Evolutionary conservation across 2,329 filamentous ascomycete species (phyloP).

Genomic region (Thelonectria rubi): DNA sequence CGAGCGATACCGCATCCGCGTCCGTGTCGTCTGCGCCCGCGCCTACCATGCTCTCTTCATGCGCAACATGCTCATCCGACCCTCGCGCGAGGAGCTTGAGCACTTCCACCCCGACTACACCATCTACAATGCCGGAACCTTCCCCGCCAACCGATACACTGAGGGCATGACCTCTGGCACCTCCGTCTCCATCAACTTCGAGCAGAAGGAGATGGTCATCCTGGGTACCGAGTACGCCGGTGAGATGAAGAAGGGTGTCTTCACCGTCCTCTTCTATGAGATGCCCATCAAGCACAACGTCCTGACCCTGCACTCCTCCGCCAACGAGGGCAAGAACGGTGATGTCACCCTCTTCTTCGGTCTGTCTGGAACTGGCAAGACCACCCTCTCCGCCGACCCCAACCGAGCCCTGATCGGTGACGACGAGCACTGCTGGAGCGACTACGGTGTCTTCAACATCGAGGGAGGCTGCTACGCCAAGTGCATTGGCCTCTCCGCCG

Average conservation of each 20-base stretch:
- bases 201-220: slow-evolving; percentile 99
- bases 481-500: slow-evolving; percentile 94
- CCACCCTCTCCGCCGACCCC: slow-evolving; percentile 94
- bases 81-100: slow-evolving; percentile 88
- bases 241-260: slow-evolving; percentile 87
- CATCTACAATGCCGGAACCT: slow-evolving; percentile 98
- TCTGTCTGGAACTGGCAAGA: slow-evolving; percentile 98
- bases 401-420: slow-evolving; percentile 97
- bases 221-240: slow-evolving; percentile 98
- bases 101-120: slow-evolving; percentile 99
- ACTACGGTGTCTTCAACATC: slow-evolving; percentile 98
- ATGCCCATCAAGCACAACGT: slow-evolving; percentile 99
- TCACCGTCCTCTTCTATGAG: slow-evolving; percentile 99
- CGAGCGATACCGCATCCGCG: slow-evolving; percentile 95
- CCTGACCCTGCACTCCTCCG: slow-evolving; percentile 96
- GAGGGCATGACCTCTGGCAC: slow-evolving; percentile 99
- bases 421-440: slow-evolving; percentile 99
- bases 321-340: slow-evolving; percentile 93
- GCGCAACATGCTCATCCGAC: slow-evolving; percentile 99
- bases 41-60: slow-evolving; percentile 99
- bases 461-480: slow-evolving; percentile 99
- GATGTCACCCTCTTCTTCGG: slow-evolving; percentile 99
- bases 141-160: slow-evolving; percentile 98
- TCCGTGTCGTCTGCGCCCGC: slow-evolving; percentile 97
- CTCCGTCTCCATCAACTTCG: slow-evolving; percentile 98